phyloP scores from a whole-genome alignment of 805 yeast species.

The Nakazawaea wickerhamii region DNA sequence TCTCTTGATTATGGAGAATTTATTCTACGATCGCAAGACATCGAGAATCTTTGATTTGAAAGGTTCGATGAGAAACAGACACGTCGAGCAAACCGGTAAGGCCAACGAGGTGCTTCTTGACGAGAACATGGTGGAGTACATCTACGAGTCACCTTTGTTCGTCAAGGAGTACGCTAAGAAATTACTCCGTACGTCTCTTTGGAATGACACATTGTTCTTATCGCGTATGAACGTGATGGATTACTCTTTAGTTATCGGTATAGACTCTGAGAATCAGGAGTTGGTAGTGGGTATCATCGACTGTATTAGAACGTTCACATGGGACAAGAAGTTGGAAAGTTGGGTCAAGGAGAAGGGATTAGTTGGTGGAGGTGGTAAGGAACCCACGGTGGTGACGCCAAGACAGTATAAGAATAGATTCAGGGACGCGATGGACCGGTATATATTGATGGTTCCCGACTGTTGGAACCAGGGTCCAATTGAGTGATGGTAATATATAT shows the following conservation, averaged over 20 bases:
- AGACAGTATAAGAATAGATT: constrained; percentile 91
- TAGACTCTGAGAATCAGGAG: constrained; percentile 61
- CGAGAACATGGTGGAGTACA: constrained; percentile 97
- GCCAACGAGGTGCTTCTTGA: constrained; percentile 92
- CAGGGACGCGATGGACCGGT: constrained; percentile 96
- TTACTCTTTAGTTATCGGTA: constrained; percentile 90
- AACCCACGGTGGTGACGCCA: constrained; percentile 96
- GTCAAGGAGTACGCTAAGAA: constrained; percentile 90
- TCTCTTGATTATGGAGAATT: constrained; percentile 90
- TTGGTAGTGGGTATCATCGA: constrained; percentile 92
- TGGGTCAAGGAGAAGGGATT: constrained; percentile 97
- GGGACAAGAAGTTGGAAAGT: constrained; percentile 97
- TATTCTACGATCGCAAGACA: constrained; percentile 79
- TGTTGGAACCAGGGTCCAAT: constrained; percentile 27
- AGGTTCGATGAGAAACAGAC: constrained; percentile 97
- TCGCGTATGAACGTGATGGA: constrained; percentile 99
- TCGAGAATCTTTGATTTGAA: constrained; percentile 89
- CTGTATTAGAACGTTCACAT: constrained; percentile 91
- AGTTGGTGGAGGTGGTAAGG: constrained; percentile 83
- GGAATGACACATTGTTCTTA: constrained; percentile 91
- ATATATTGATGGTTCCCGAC: constrained; percentile 89
- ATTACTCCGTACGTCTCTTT: constrained; percentile 77
- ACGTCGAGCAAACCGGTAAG: constrained; percentile 92
- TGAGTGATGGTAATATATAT: not conserved
- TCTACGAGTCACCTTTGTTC: constrained; percentile 92